Conservation (phyloP, 140 eudicot species). For the Cichorium intybus region DNA sequence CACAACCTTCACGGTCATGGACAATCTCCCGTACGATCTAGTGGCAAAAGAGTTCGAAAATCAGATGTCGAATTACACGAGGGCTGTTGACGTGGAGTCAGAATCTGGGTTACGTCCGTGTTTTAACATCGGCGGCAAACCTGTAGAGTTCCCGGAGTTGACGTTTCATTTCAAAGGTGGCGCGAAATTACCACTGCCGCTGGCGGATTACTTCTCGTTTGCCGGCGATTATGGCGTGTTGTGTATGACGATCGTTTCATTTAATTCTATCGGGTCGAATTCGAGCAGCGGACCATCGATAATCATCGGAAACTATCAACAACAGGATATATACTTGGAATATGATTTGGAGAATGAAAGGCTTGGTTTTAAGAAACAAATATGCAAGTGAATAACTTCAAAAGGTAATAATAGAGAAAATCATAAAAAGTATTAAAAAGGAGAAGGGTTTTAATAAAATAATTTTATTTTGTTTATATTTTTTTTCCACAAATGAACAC, state of each 20-base stretch:
- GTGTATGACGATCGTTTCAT: constrained; percentile 59
- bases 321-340: constrained; percentile 67
- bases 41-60: constrained; percentile 41
- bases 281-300: constrained; percentile 59
- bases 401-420: neutral
- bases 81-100: constrained; percentile 45
- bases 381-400: constrained; percentile 37
- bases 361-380: constrained; percentile 63
- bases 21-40: constrained; percentile 24
- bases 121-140: constrained; percentile 27
- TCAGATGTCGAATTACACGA: constrained; percentile 40
- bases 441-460: no score
- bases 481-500: no score
- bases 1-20: constrained; percentile 64
- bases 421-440: no score
- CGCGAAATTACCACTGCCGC: constrained; percentile 46
- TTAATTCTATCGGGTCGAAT: constrained; percentile 20
- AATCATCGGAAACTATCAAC: constrained; percentile 66
- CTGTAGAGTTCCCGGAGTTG: constrained; percentile 39
- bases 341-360: constrained; percentile 62
- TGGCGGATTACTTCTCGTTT: constrained; percentile 52
- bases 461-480: no score
- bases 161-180: constrained; percentile 75
- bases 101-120: constrained; percentile 59
- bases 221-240: constrained; percentile 27